Base-by-base conservation (phyloP, 495 filamentous ascomycete genomes). In the Lentithecium fluviatile region DNA sequence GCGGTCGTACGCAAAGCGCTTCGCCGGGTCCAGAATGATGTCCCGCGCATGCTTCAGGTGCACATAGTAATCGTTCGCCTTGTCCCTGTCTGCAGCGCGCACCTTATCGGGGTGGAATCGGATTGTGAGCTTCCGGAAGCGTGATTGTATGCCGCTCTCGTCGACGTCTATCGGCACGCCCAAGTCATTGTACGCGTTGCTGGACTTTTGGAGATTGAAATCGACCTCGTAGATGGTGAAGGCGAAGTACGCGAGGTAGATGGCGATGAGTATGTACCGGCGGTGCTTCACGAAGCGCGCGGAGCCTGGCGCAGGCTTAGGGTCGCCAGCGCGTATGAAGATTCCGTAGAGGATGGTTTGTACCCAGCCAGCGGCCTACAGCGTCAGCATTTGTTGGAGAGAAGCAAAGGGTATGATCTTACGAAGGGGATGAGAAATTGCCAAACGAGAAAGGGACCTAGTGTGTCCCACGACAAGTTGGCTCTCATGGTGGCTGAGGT, bases 211-310 rank as follows among this genome's bases (percentile, higher is more conserved):
- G 2, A 97, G 76, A 45, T 88, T 82, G 74, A 88, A 86, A 78
- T 96, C 90, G 55, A 88, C 86, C 75, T 97, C 93, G 76, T 91
- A 96, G 66, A 98, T 85, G 34, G 89, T 97, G 78, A 96, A 97
- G 59, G 89, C 75, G 19, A 98, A 87, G 75, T 97, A 98, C 45
- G 82, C 70, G 38, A 85, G 73, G 17, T 97, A 87, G 64, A 97
- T 88, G 51, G 83, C 72, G 71, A 91, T 87, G 72, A 93, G 86
- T 71, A 95, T 91, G 66, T 84, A 83, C 24, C 85, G 88, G 40
- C 90, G 85, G 74, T 96, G 88, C 17, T 82, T 80, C 59, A 78
- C 76, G 68, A 80, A 90, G 65, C 83, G 82, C 0, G 85, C 80
- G 1, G 83, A 83, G 56, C 88, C 87, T 0, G 88, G 91, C 36